These are phyloP conservation scores for Gaertneriomyces sp. DNA, from an alignment of 192 early-diverging fungal species.

Conservation along the genomic window DNA sequence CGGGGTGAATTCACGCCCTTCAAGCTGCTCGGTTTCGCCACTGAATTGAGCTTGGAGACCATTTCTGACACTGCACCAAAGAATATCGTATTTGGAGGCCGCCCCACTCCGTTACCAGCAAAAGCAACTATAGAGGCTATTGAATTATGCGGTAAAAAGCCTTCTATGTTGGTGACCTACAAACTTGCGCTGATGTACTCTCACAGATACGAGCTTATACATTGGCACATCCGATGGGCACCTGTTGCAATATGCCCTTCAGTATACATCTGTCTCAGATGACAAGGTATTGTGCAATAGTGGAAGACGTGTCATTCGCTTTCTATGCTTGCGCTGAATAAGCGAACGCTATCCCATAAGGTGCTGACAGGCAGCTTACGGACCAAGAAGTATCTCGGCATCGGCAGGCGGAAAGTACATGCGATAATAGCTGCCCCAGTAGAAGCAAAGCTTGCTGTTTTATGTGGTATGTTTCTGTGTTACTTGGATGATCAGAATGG, in stretches of 20 bases:
- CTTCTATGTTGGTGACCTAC: neutral
- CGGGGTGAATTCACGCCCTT: too few species aligned
- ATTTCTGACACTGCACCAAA: too few species aligned
- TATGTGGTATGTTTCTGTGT: slow-evolving; percentile 52
- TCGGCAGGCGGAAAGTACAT: slow-evolving; percentile 33
- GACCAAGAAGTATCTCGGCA: slow-evolving; percentile 50
- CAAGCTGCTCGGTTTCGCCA: too few species aligned
- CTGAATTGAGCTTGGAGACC: too few species aligned
- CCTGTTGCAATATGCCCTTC: slow-evolving; percentile 61
- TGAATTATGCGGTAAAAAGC: slow-evolving; percentile 20
- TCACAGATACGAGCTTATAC: slow-evolving; percentile 66
- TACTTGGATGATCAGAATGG: neutral
- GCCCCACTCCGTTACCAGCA: neutral
- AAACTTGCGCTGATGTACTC: neutral
- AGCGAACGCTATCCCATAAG: slow-evolving; percentile 16
- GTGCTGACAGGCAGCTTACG: slow-evolving; percentile 37
- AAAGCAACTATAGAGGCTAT: slow-evolving; percentile 12
- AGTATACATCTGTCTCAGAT: slow-evolving; percentile 9
- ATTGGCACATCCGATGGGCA: slow-evolving; percentile 73
- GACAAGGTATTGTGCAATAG: neutral
- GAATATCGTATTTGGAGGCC: too few species aligned
- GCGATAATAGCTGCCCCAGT: slow-evolving; percentile 58
- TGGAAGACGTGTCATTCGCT: neutral
- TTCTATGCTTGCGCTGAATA: neutral
- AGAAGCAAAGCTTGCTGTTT: slow-evolving; percentile 61